Conservation (phyloP, 2,329 filamentous ascomycete genomes). For the Colletotrichum ledebouriae region DNA sequence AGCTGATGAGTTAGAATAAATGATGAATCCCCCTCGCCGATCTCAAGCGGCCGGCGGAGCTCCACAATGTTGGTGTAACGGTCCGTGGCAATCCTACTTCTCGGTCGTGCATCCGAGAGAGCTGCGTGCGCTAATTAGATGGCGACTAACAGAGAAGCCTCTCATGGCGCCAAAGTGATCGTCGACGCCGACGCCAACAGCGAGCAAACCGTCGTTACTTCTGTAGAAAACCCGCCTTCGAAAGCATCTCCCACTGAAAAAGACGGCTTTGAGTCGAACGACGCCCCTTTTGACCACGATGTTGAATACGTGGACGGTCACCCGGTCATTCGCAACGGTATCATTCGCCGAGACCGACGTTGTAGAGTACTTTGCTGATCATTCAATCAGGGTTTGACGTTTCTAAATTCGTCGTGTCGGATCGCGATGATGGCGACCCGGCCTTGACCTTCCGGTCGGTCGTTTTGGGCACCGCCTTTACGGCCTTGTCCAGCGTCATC, state of each 20-base stretch:
- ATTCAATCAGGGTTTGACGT: slow-evolving; percentile 38
- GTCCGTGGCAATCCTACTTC: not conserved
- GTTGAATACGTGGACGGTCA: slow-evolving; percentile 29
- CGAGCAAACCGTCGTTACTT: not conserved
- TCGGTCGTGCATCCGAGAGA: not conserved
- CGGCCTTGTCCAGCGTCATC: slow-evolving; percentile 44
- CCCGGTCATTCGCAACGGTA: slow-evolving; percentile 41
- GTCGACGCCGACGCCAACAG: too few species aligned
- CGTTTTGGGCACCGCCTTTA: slow-evolving; percentile 41
- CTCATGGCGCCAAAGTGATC: not conserved
- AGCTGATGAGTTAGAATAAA: not conserved
- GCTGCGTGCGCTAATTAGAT: not conserved
- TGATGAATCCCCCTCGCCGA: slow-evolving; percentile 5
- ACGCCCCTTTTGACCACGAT: not conserved
- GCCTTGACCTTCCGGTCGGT: slow-evolving; percentile 45
- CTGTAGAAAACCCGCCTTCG: not conserved
- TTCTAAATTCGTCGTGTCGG: slow-evolving; percentile 43
- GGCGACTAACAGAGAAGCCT: not conserved
- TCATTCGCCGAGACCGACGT: fast-evolving
- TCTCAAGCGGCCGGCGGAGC: not conserved
- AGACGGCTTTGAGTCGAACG: not conserved
- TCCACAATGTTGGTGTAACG: not conserved
- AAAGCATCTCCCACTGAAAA: not conserved
- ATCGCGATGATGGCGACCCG: slow-evolving; percentile 44
- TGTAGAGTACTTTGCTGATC: not conserved